Base-by-base conservation (phyloP, 208 protist genomes). In the Acanthamoeba royreba region DNA sequence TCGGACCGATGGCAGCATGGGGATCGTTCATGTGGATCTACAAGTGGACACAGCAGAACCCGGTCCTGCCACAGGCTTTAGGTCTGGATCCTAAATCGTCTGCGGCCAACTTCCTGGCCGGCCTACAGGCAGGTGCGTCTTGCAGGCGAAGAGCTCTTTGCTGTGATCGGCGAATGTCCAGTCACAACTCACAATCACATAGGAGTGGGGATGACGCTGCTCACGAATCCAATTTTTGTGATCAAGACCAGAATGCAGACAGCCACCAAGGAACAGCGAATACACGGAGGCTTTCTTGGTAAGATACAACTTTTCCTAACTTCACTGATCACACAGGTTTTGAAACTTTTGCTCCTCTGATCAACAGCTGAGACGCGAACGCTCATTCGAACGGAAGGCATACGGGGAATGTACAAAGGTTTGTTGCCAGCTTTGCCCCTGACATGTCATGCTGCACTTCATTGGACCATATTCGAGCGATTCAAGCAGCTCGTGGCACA, bases 41-140 rank as follows among this genome's bases (percentile, higher is more conserved):
- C 69, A 81, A 81, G 40, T 81, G 69, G 69, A 38, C 38, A 42
- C 69, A 81, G 69, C 69, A 81, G 69, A 81, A 81, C 69, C 69
- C 69, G 31, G 7, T 47, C 19, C 69, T 81, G 28, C 38, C 40
- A 25, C 9, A 40, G 7, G 69, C 69, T 13, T n/a, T 81, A 5
- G 40, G 40, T 4, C 38, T 81, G 13, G 38, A 81, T 22, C 13
- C 38, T 17, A 46, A 46, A 22, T 40, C 38, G 22, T 46, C 38
- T 4, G 22, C 22, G 19, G 7, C 69, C 40, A 46, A 81, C 28
- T 81, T 81, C 40, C 31, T 81, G 4, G 69, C 69, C 40, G 69
- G 69, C 5, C 40, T 81, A 11, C 69, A 81, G 22, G 69, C 69
- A 9, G 63, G 63, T 74, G 33, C 33, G 49, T 55, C 19, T 19